Conservation (phyloP, 192 early-diverging fungal genomes). For the Gryganskiella cystojenkinii region DNA sequence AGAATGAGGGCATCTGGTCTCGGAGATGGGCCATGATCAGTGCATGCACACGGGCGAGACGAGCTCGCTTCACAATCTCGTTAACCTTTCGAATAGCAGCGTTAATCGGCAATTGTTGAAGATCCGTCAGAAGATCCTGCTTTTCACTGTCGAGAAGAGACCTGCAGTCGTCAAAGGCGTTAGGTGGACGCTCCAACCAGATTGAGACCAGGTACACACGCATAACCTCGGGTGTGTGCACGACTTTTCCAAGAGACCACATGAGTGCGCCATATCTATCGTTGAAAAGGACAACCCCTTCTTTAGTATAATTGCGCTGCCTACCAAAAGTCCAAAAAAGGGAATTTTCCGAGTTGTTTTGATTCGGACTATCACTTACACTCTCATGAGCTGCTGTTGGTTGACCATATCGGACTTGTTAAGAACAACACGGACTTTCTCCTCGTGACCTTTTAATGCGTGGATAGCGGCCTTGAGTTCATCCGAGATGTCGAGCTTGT, state of each 20-base stretch:
- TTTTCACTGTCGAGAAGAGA: slow-evolving; percentile 76
- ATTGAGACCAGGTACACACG: slow-evolving; percentile 84
- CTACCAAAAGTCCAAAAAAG: not conserved
- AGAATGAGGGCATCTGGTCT: slow-evolving; percentile 81
- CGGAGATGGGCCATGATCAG: slow-evolving; percentile 82
- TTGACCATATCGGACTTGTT: slow-evolving; percentile 89
- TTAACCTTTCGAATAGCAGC: slow-evolving; percentile 85
- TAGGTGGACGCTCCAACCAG: slow-evolving; percentile 75
- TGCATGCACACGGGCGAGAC: slow-evolving; percentile 82
- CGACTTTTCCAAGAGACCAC: slow-evolving; percentile 91
- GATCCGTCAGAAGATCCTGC: slow-evolving; percentile 75
- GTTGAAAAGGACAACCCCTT: no score
- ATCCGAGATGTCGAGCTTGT: slow-evolving; percentile 89
- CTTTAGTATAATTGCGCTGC: not conserved
- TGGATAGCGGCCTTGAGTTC: slow-evolving; percentile 84
- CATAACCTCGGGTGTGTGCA: slow-evolving; percentile 85
- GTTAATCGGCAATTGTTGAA: slow-evolving; percentile 76
- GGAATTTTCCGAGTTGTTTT: not conserved
- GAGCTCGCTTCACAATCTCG: slow-evolving; percentile 86
- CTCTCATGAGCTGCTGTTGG: slow-evolving; percentile 86
- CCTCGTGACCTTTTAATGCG: slow-evolving; percentile 79
- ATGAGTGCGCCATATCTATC: slow-evolving; percentile 89
- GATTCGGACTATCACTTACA: slow-evolving; percentile 62
- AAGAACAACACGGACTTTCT: slow-evolving; percentile 83
- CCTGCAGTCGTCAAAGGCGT: slow-evolving; percentile 73